Base-by-base conservation (phyloP, 2,329 filamentous ascomycete species). In the Magnaporthiopsis rhizophila region DNA sequence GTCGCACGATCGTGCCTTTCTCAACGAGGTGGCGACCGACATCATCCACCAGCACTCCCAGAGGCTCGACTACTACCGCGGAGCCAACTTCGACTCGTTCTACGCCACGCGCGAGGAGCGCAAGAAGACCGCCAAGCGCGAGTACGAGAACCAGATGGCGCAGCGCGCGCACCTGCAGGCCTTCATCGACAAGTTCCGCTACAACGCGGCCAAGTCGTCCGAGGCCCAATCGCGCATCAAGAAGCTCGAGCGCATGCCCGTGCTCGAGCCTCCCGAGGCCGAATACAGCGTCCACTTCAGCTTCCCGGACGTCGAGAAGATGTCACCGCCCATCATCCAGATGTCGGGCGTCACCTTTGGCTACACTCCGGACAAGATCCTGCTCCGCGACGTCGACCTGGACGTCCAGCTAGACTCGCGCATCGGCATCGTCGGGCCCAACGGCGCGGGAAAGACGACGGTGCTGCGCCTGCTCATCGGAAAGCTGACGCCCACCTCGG, bases 131-230 rank as follows among this genome's bases (percentile, higher is more conserved):
- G 92, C 93, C 58, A 94, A 95, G 83, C 89, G 92, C 72, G 95
- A 99, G 77, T 99, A 99, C 78, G 95, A 99, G 78, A 98, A 96
- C 78, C 95, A 99, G 74, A 97, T 98, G 92, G 92, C 84, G 0
- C 87, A 94, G 77, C 86, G 95, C 70, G 92, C 92, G 38, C 95
- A 99, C 81, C 79, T 99, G 68, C 95, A 99, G 80, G 89, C 91
- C 34, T 99, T 99, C 78, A 99, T 99, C 79, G 95, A 99, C 84
- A 99, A 99, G 79, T 99, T 99, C 84, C 88, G 95, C 63, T 99
- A 99, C 84, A 99, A 99, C 74, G 95, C 95, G 34, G 95, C 94
- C 72, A 99, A 99, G 77, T 97, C 95, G 0, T 97, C 94, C 11
- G 95, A 99, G 81, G 95, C 95, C 1, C 95, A 99, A 74, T 98